A percentile compares a stretch with the other conserved stretches of the same genome.
These are phyloP conservation scores for Wickerhamiella alocasiicola DNA, from an alignment of 805 yeast genomes.

Conservation along the genomic window DNA sequence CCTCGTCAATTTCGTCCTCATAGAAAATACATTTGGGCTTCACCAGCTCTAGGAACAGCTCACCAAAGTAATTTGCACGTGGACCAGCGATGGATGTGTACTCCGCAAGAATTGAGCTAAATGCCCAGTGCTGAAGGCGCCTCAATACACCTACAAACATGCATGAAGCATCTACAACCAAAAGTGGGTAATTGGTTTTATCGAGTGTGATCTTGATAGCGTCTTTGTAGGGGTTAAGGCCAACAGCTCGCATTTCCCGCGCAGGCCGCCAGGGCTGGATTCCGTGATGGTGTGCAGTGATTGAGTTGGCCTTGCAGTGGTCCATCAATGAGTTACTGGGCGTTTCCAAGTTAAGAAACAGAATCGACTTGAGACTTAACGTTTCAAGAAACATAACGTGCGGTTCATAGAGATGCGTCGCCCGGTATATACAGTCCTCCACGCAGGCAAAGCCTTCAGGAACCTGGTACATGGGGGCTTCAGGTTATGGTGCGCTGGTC, in stretches of 20 bases:
- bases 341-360: conserved; percentile 72
- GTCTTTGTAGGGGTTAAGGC: conserved; percentile 48
- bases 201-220: conserved; percentile 58
- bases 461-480: conserved; percentile 13
- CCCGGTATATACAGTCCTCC: conserved; percentile 75
- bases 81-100: conserved; percentile 66
- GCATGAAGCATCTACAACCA: conserved; percentile 69
- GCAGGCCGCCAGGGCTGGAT: conserved; percentile 31
- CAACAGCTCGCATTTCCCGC: conserved; percentile 64
- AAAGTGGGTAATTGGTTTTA: conserved; percentile 46
- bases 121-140: conserved; percentile 78
- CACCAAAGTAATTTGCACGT: conserved; percentile 65
- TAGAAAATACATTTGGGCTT: conserved; percentile 28
- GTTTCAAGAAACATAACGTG: conserved; percentile 71
- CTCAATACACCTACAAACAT: conserved; percentile 72
- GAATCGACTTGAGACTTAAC: conserved; percentile 49
- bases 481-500: no score
- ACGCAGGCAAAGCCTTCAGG: conserved; percentile 90
- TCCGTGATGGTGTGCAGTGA: conserved; percentile 28
- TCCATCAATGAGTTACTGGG: conserved; percentile 62
- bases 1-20: conserved; percentile 4
- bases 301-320: conserved; percentile 39
- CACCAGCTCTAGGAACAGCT: conserved; percentile 66
- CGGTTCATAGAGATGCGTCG: conserved; percentile 64
- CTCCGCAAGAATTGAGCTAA: conserved; percentile 71